A percentile compares a stretch with the other conserved stretches of the same genome.
These are phyloP conservation scores for Guadua angustifolia DNA, from an alignment of 176 grass and related monocot species.

Conservation along the genomic window DNA sequence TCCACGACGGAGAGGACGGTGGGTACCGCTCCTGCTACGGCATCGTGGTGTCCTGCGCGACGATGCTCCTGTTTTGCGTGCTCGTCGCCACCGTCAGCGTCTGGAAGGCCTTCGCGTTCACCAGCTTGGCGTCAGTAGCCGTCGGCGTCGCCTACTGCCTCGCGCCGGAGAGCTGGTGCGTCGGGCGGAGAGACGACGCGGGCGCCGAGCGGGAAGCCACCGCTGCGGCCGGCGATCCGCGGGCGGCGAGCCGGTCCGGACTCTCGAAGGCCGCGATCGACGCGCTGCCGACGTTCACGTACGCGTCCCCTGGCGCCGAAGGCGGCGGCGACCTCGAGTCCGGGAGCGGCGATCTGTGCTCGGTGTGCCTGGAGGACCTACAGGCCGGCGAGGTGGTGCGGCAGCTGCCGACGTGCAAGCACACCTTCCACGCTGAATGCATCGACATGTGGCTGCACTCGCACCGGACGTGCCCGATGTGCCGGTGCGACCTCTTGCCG, in stretches of 20 bases:
- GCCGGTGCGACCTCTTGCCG: constrained; percentile 44
- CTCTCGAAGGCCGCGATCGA: neutral
- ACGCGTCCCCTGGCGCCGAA: neutral
- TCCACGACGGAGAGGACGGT: neutral
- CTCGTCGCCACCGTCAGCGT: constrained; percentile 28
- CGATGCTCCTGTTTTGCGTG: constrained; percentile 39
- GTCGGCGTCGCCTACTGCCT: constrained; percentile 23
- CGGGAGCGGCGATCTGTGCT: neutral
- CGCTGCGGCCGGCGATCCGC: neutral
- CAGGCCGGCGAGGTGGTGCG: constrained; percentile 24
- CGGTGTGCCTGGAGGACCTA: constrained; percentile 48
- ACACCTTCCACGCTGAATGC: constrained; percentile 45
- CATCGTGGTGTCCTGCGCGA: constrained; percentile 4
- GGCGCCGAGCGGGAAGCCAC: neutral
- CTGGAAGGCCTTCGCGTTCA: constrained; percentile 43
- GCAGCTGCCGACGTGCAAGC: constrained; percentile 38
- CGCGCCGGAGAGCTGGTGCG: neutral
- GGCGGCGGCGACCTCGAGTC: neutral
- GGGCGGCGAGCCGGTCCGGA: neutral
- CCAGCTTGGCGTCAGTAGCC: neutral
- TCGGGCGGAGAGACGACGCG: neutral
- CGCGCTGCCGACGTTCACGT: constrained; percentile 39
- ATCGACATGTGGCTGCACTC: constrained; percentile 53
- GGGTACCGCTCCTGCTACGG: constrained; percentile 6
- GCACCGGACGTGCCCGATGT: constrained; percentile 37